These are phyloP conservation scores for Margaritispora aquatica DNA, from an alignment of 495 filamentous ascomycete genomes.

Conservation along the genomic window DNA sequence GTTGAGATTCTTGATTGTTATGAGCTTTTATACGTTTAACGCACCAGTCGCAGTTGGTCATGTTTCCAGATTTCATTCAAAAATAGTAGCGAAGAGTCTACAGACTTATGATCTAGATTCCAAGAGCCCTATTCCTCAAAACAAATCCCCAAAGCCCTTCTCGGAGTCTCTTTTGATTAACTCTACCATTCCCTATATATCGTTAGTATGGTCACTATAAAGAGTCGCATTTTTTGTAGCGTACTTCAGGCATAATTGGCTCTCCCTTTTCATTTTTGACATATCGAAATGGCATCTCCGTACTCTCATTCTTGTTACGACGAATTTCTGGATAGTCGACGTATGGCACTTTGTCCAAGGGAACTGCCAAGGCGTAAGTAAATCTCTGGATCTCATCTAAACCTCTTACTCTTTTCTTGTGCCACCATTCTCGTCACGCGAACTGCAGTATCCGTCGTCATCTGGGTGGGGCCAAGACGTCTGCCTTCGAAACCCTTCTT, in stretches of 20 bases:
- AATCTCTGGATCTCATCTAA: not conserved
- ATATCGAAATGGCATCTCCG: conserved; percentile 96
- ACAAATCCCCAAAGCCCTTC: conserved; percentile 81
- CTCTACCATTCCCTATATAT: conserved; percentile 77
- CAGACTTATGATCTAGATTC: no score
- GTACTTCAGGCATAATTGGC: conserved; percentile 85
- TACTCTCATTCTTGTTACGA: conserved; percentile 86
- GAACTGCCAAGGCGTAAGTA: conserved; percentile 40
- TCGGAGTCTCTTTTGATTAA: conserved; percentile 92
- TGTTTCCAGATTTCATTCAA: not conserved
- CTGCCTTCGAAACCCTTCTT: conserved; percentile 88
- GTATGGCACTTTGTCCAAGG: conserved; percentile 70
- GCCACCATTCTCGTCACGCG: conserved; percentile 86
- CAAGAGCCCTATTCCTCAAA: no score
- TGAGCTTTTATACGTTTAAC: no score
- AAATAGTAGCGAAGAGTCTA: no score
- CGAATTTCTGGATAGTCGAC: conserved; percentile 82
- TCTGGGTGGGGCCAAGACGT: conserved; percentile 85
- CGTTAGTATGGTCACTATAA: conserved; percentile 1
- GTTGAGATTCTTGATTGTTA: no score
- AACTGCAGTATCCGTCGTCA: conserved; percentile 98
- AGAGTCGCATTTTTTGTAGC: conserved; percentile 21
- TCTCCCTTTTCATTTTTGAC: conserved; percentile 67
- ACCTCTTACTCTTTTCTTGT: conserved; percentile 63
- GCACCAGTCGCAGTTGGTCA: no score